These are phyloP conservation scores for Mortierella sp. DNA, from an alignment of 371 early-diverging fungal species.

Conservation along the genomic window DNA sequence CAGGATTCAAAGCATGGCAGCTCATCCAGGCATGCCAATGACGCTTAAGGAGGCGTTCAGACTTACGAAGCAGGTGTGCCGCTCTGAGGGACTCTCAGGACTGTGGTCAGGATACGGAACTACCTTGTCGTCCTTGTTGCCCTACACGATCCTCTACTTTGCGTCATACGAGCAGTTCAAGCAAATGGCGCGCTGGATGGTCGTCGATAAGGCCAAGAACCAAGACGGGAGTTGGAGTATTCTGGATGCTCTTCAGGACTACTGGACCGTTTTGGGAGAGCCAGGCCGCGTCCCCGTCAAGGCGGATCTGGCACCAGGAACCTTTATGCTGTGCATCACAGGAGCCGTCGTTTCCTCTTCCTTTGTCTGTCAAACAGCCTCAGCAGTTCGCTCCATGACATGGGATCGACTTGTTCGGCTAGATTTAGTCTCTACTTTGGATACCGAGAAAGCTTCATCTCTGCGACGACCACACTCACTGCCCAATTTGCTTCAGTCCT, in stretches of 20 bases:
- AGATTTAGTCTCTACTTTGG: neutral
- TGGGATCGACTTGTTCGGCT: conserved; percentile 1
- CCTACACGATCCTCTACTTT: conserved; percentile 54
- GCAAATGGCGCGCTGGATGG: conserved; percentile 28
- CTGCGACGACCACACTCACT: neutral
- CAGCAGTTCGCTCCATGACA: conserved; percentile 2
- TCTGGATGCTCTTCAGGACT: conserved; percentile 6
- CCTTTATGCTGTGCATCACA: conserved; percentile 47
- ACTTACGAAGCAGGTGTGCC: conserved; percentile 28
- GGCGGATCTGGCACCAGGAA: conserved; percentile 18
- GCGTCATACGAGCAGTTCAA: conserved; percentile 53
- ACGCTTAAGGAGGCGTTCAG: conserved; percentile 26
- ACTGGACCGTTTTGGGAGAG: conserved; percentile 17
- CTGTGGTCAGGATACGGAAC: conserved; percentile 50
- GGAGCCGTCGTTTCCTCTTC: conserved; percentile 34
- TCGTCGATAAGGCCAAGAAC: neutral
- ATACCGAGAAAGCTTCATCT: neutral
- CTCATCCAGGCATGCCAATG: conserved; percentile 25
- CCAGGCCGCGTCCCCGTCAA: neutral
- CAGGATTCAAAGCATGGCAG: conserved; percentile 33
- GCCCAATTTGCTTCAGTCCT: neutral
- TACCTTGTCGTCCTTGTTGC: conserved; percentile 25
- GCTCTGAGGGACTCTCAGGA: conserved; percentile 26
- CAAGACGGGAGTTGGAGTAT: neutral
- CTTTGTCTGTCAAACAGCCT: conserved; percentile 36